Evolutionary conservation across 208 protist species (phyloP), one percentile per base, ranked within the genome.

Genomic region (Leishmania martiniquensis): DNA sequence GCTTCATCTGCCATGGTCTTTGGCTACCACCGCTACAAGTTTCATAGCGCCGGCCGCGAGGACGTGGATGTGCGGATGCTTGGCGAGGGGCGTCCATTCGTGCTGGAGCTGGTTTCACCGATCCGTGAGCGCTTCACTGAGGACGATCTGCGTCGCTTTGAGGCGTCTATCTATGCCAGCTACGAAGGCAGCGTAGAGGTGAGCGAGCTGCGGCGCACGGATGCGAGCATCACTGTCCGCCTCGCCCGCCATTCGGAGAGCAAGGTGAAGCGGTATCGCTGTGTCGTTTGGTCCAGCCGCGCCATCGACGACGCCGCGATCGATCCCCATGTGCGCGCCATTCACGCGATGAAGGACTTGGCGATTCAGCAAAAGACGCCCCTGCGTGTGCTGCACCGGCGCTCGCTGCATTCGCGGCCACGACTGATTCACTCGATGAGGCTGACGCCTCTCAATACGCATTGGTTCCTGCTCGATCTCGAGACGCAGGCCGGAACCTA

Each of bases 11-110:
- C 45, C 5, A 49, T 79, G 29, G 91, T 96, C 52, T 93, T 92
- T 62, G 93, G 93, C 51, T 94, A 91, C 75, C 91, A 87, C 52
- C 82, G 90, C 52, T 97, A 96, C 88, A 95, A 95, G 81, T 98
- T 98, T 78, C 92, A 97, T 82, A 98, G 95, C 72, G 91, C 96
- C 44, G 98, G 98, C 17, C 90, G 98, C 65, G 97, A 99, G 84
- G 98, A 99, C 78, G 88, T 98, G 69, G 97, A 99, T 81, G 98
- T 99, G 63, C 91, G 98, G 57, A 99, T 99, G 98, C 88, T 98
- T 13, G 97, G 97, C 62, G 87, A 85, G 42, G 98, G 98, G 17
- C 82, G 98, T 3, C 98, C 98, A 4, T 99, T 99, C 86, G 87
- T 98, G n/a, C 83, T 98, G 1, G 91, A 98, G 83, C 51, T 99